A percentile compares a stretch with the other conserved stretches of the same genome.
phyloP scores from a whole-genome alignment of 345 rosid species.

The Camelina laxa region DNA sequence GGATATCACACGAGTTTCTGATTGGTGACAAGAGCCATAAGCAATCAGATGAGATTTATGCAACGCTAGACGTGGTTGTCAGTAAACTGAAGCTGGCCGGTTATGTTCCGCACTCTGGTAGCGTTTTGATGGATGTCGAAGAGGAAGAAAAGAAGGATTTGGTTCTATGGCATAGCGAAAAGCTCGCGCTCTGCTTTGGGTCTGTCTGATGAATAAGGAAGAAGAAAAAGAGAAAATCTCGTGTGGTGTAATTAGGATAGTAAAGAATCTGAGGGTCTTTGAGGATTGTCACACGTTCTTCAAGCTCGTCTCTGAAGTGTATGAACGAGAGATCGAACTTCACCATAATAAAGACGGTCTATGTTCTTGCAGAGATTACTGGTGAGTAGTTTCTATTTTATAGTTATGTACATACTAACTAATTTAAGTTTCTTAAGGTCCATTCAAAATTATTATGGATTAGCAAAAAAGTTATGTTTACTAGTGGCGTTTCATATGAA shows the following conservation, averaged over 20 bases:
- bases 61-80: conserved; percentile 49
- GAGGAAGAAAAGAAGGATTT: conserved; percentile 52
- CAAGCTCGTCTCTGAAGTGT: conserved; percentile 29
- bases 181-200: conserved; percentile 33
- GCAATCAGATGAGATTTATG: conserved; percentile 46
- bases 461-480: too few species aligned
- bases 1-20: conserved; percentile 60
- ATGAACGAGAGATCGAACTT: conserved; percentile 31
- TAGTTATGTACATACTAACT: too few species aligned
- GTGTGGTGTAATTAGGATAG: conserved; percentile 46
- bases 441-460: too few species aligned
- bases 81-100: conserved; percentile 29
- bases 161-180: conserved; percentile 39
- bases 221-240: neutral
- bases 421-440: too few species aligned
- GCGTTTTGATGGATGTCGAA: conserved; percentile 53
- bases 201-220: conserved; percentile 11
- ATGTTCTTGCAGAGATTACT: conserved; percentile 40
- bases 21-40: conserved; percentile 57
- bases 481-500: too few species aligned
- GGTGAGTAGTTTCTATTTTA: conserved; percentile 13
- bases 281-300: conserved; percentile 48
- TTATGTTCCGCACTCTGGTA: conserved; percentile 32
- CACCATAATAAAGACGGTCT: conserved; percentile 22
- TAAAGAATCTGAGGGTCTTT: conserved; percentile 46